Evolutionary conservation across 192 early-diverging fungal genomes (phyloP).

Genomic region (Backusella tarrabulga): DNA sequence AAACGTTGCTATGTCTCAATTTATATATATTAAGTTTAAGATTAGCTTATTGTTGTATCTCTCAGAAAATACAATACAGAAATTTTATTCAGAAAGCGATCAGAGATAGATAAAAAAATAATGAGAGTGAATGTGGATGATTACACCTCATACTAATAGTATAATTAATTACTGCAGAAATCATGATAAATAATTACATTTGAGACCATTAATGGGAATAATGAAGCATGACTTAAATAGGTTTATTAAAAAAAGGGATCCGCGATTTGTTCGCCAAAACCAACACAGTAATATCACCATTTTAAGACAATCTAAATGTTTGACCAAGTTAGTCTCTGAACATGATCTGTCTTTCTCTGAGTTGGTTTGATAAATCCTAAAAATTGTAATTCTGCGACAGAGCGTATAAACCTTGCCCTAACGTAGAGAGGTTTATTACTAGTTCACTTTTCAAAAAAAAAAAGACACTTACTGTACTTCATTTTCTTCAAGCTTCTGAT

Average conservation of each 20-base stretch:
- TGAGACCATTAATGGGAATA: background rate
- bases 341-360: slow-evolving; percentile 91
- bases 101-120: background rate
- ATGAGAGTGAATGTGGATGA: no score
- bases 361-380: slow-evolving; percentile 91
- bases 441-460: background rate
- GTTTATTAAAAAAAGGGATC: background rate
- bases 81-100: background rate
- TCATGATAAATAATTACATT: background rate
- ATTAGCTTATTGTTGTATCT: background rate
- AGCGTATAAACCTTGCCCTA: slow-evolving; percentile 82
- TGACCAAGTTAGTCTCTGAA: slow-evolving; percentile 81
- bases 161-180: no score
- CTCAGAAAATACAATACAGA: background rate
- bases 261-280: background rate
- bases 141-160: background rate
- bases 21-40: background rate
- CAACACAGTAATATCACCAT: background rate
- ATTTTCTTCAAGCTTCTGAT: slow-evolving; percentile 38
- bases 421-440: background rate
- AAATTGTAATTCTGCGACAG: slow-evolving; percentile 84
- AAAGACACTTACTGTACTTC: slow-evolving; percentile 57
- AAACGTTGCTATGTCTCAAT: background rate
- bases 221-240: background rate
- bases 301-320: slow-evolving; percentile 29